Base-by-base conservation (phyloP, 306 rosid species). In the Amphicarpaea edgeworthii region DNA sequence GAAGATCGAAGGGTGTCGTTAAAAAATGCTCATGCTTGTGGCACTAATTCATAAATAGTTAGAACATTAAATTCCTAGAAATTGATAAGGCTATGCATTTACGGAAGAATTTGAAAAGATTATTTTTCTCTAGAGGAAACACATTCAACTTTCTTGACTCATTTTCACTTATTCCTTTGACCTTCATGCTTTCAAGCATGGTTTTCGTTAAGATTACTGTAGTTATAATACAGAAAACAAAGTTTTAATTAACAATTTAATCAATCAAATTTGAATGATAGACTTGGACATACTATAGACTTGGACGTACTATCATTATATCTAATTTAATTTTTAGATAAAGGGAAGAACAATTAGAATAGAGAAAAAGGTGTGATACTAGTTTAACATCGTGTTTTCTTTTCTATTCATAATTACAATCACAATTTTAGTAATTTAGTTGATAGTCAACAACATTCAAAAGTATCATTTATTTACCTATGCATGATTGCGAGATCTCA, bases 161-260 rank as follows among this genome's bases (percentile, higher is more conserved):
- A 5, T 85, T 87, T 47, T 43, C 87, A 0, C 87, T 87, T 23
- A 40, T 87, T 57, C 91, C 91, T 5, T 83, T 89, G 0, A 89
- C 94, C 55, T 89, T 87, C 74, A 41, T 72, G 58, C 84, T 89
- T 65, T 90, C 88, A 23, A 89, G 91, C 88, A 79, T 89, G 89
- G 37, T 87, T 73, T 89, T 87, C 73, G 72, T 89, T 41, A 89
- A 89, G 91, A 91, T 89, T 17, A 24, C 1, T 60, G 14, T 23
- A 46, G 19, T 62, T 30, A 30, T 11, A 21, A 3, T 4, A 24
- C 16, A 54, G 24, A 30, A 30, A 30, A 30, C 37, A 4, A 30
- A 45, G 46, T 11, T 20, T 38, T 72, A 15, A 19, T 7, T 40
- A 21, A 43, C 8, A 20, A 69, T 55, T 11, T 23, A 5, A 23